Evolutionary conservation across 192 early-diverging fungal genomes (phyloP), one percentile per base, ranked within the genome.

Genomic region (Dissophora ornata): DNA sequence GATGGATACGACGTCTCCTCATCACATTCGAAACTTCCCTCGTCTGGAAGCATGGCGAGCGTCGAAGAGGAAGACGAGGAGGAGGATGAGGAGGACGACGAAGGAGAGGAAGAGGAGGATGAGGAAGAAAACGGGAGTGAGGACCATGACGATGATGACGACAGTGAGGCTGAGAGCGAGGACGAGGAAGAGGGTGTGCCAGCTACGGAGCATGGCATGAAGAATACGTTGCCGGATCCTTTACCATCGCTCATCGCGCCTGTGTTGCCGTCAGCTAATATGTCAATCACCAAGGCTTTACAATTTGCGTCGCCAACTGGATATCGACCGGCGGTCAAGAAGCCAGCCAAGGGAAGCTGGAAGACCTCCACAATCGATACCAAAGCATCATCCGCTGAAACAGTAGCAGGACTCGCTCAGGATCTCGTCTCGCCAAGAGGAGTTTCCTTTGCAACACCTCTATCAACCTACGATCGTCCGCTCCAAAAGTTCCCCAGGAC

Each of bases 401-500:
- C n/a, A n/a, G n/a, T n/a, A n/a, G n/a, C n/a, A n/a, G n/a, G n/a
- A 8, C 34, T 36, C 1, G 2, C 36, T 6, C 25, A 47, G 44
- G 57, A 21, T 9, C n/a, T 33, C 6, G 32, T 38, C 25, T 75
- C 71, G 1, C 64, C 73, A 30, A 67, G 57, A 30, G 73, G 73
- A 7, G 73, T 77, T 18, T 67, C 63, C 1, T 77, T 77, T 44
- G 73, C 73, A 12, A 48, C 73, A 13, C 63, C 56, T 9, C 52
- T 77, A 1, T 53, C 57, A 18, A 54, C 48, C 0, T 67, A 33
- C 47, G 73, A 77, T 25, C 73, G 73, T 5, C 73, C 73, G 18
- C 47, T 77, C 11, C 73, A 77, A 59, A 77, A 77, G 54, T 77
- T 67, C 22, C 73, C 73, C 15, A 61, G 73, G 45, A 77, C 73